Percentiles rank a stretch among this genome's conserved stretches.
phyloP scores from a whole-genome alignment of 352 stramenopile genomes.

The Globisporangium nagaii region DNA sequence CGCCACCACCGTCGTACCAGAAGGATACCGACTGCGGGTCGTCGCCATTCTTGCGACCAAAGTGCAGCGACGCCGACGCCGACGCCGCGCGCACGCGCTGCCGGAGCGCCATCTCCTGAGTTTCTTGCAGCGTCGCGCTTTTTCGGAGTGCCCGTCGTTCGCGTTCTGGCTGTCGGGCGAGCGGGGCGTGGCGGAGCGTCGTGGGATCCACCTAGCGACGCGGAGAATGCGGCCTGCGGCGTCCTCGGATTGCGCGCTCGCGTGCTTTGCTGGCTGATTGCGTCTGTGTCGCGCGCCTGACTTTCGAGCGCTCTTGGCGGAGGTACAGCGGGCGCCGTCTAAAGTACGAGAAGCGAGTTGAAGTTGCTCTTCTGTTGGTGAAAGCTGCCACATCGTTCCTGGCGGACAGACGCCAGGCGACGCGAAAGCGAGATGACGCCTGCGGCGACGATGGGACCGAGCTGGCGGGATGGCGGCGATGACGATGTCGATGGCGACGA shows the following conservation, averaged over 20 bases:
- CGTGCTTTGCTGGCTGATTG: slow-evolving; percentile 7
- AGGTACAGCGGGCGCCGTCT: too few relatives aligned
- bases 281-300: background rate
- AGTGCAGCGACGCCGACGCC: slow-evolving; percentile 41
- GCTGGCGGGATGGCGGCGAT: background rate
- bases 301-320: too few relatives aligned
- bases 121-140: too few relatives aligned
- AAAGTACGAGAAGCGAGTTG: slow-evolving; percentile 2
- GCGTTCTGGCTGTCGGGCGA: background rate
- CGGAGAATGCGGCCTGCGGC: too few relatives aligned
- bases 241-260: too few relatives aligned
- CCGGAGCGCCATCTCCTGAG: slow-evolving; percentile 25
- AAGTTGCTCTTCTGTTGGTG: slow-evolving; percentile 16
- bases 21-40: slow-evolving; percentile 42
- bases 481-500: slow-evolving; percentile 18
- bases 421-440: too few relatives aligned
- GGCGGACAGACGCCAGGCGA: too few relatives aligned
- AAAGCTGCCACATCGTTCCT: background rate
- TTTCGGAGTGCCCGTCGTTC: too few relatives aligned
- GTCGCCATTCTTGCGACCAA: slow-evolving; percentile 42
- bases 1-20: slow-evolving; percentile 33
- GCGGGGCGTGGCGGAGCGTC: too few relatives aligned
- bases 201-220: too few relatives aligned
- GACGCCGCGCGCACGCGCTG: slow-evolving; percentile 41
- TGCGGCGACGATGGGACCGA: background rate